Evolutionary conservation across 2,329 filamentous ascomycete genomes (phyloP).

Genomic region (Sarocladium brachiariae): DNA sequence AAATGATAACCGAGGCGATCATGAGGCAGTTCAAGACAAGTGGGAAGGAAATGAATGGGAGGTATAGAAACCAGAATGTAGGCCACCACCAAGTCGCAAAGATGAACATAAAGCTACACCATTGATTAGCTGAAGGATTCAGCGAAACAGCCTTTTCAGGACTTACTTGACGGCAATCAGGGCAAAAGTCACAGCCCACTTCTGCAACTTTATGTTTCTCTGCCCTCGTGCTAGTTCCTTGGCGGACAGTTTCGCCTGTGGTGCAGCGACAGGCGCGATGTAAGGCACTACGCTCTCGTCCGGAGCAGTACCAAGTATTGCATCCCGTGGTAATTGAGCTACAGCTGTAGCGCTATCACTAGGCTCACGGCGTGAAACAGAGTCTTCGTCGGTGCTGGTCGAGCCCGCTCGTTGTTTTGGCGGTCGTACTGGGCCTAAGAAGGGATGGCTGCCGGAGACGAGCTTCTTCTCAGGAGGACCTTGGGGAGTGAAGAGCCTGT

Average conservation of each 20-base stretch:
- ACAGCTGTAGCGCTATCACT: not conserved
- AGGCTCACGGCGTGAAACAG: not conserved
- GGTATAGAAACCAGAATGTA: constrained; percentile 18
- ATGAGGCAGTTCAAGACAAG: constrained; percentile 19
- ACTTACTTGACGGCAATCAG: constrained; percentile 12
- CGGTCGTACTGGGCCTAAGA: not conserved
- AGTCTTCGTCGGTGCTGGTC: not conserved
- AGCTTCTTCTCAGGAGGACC: not conserved
- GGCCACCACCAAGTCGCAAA: constrained; percentile 20
- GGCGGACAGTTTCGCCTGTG: not conserved
- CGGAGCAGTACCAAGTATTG: not conserved
- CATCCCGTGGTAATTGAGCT: not conserved
- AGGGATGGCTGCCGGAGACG: not conserved
- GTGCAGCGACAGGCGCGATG: not conserved
- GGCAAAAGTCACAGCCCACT: constrained; percentile 8
- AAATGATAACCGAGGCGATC: constrained; percentile 17
- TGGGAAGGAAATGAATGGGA: constrained; percentile 21
- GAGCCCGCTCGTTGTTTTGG: not conserved
- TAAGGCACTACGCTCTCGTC: not conserved
- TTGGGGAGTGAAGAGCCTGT: not conserved
- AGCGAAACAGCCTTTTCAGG: not conserved
- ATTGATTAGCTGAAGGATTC: not conserved
- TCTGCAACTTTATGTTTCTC: constrained; percentile 11
- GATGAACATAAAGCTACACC: constrained; percentile 17
- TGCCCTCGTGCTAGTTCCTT: constrained; percentile 4